A percentile compares a stretch with the other conserved stretches of the same genome.
These are phyloP conservation scores for Bryopsis sp. DNA, from an alignment of 139 green algal species.

Conservation along the genomic window DNA sequence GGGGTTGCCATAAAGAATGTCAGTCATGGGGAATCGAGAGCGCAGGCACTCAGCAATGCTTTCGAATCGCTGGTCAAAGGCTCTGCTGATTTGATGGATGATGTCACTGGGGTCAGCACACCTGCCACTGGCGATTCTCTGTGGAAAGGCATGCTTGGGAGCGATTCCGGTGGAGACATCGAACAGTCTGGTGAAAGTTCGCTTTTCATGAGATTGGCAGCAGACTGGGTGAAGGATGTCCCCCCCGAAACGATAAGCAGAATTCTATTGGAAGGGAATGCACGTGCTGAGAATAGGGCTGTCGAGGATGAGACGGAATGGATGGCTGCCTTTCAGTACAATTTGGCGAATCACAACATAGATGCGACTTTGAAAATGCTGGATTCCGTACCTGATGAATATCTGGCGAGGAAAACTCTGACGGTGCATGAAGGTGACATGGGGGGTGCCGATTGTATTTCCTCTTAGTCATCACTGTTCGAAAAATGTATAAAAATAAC, in stretches of 20 bases:
- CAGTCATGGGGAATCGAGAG: not conserved
- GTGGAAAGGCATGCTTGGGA: not conserved
- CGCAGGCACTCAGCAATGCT: not conserved
- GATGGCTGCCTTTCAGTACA: conserved; percentile 5
- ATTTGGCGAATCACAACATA: not conserved
- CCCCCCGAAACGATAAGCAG: not conserved
- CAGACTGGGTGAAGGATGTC: not conserved
- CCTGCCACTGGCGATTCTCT: too few relatives aligned
- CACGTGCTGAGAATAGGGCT: not conserved
- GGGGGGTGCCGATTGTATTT: too few relatives aligned
- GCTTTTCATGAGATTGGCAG: not conserved
- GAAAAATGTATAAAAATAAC: too few relatives aligned
- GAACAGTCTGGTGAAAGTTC: too few relatives aligned
- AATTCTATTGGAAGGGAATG: not conserved
- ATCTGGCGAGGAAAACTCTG: too few relatives aligned
- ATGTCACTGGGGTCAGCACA: too few relatives aligned
- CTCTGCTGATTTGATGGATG: too few relatives aligned
- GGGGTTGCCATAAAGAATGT: not conserved
- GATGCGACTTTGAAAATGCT: not conserved
- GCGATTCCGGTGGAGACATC: not conserved
- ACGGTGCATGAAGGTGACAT: not conserved
- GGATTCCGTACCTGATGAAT: not conserved
- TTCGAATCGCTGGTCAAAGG: too few relatives aligned
- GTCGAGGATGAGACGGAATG: not conserved
- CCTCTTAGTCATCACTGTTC: too few relatives aligned